A percentile compares a stretch with the other conserved stretches of the same genome.
These are phyloP conservation scores for Dalechampia spathulata DNA, from an alignment of 441 rosid species.

Conservation along the genomic window DNA sequence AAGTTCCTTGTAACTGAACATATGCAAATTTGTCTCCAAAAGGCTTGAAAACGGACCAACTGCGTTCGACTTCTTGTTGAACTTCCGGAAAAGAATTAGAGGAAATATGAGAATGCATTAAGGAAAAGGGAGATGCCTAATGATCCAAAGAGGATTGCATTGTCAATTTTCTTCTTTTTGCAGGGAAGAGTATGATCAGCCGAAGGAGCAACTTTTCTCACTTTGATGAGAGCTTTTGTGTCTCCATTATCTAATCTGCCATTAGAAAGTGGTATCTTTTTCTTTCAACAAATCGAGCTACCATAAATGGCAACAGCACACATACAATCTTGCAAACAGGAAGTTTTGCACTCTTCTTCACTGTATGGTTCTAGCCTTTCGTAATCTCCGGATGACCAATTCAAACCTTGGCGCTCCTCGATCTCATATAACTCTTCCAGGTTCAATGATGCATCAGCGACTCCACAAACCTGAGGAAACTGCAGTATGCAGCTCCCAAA, in stretches of 20 bases:
- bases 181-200: background rate
- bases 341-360: background rate
- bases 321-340: conserved; percentile 14
- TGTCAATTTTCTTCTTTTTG: background rate
- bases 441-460: conserved; percentile 1
- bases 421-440: conserved; percentile 7
- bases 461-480: conserved; percentile 9
- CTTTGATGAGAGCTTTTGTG: conserved; percentile 2
- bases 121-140: conserved; percentile 9
- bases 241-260: background rate
- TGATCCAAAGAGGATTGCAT: conserved; percentile 5
- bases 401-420: background rate
- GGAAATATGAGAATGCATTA: background rate
- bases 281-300: background rate
- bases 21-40: conserved; percentile 7
- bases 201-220: conserved; percentile 3
- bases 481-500: conserved; percentile 12
- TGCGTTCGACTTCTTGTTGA: background rate
- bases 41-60: background rate
- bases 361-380: background rate
- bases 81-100: background rate
- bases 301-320: conserved; percentile 14
- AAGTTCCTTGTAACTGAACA: conserved; percentile 10
- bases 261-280: conserved; percentile 12
- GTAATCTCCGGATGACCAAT: conserved; percentile 14